Evolutionary conservation across 495 filamentous ascomycete genomes (phyloP).

Genomic region (Xylaria scruposa): DNA sequence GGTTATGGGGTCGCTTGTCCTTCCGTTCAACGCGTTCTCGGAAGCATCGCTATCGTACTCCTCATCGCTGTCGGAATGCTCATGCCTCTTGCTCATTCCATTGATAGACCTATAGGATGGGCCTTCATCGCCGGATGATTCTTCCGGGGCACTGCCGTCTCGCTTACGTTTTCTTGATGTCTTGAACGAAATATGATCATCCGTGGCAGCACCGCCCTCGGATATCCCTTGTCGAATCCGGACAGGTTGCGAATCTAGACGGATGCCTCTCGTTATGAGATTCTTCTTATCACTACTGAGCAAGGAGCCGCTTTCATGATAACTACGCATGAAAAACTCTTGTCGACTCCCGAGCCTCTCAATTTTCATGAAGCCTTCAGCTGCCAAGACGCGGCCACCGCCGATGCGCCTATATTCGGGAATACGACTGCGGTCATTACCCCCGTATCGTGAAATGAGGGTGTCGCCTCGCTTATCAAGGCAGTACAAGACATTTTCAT

Average conservation of each 20-base stretch:
- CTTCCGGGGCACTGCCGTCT: slow-evolving; percentile 27
- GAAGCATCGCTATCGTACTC: slow-evolving; percentile 58
- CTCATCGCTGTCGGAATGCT: slow-evolving; percentile 55
- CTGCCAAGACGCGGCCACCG: slow-evolving; percentile 48
- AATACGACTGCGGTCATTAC: slow-evolving; percentile 47
- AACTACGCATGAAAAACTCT: slow-evolving; percentile 42
- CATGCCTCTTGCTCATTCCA: slow-evolving; percentile 60
- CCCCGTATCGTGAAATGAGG: slow-evolving; percentile 52
- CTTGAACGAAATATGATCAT: slow-evolving; percentile 48
- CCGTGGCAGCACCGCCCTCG: slow-evolving; percentile 29
- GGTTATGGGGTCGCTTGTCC: slow-evolving; percentile 48
- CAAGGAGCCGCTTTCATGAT: slow-evolving; percentile 40
- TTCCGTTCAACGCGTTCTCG: slow-evolving; percentile 38
- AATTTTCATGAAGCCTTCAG: slow-evolving; percentile 44
- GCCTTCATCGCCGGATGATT: slow-evolving; percentile 53
- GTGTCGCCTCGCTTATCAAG: slow-evolving; percentile 53
- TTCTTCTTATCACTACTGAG: slow-evolving; percentile 47
- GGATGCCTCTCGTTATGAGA: slow-evolving; percentile 37
- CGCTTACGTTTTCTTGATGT: slow-evolving; percentile 51
- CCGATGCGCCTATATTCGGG: slow-evolving; percentile 52
- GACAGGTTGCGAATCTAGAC: slow-evolving; percentile 39
- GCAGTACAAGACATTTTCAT: slow-evolving; percentile 25
- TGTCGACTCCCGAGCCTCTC: slow-evolving; percentile 44
- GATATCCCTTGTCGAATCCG: slow-evolving; percentile 31
- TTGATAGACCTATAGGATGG: slow-evolving; percentile 75